Percentiles rank a stretch among this genome's conserved stretches.
Conservation (phyloP, 306 rosid species). For the Rubus parviflorus region DNA sequence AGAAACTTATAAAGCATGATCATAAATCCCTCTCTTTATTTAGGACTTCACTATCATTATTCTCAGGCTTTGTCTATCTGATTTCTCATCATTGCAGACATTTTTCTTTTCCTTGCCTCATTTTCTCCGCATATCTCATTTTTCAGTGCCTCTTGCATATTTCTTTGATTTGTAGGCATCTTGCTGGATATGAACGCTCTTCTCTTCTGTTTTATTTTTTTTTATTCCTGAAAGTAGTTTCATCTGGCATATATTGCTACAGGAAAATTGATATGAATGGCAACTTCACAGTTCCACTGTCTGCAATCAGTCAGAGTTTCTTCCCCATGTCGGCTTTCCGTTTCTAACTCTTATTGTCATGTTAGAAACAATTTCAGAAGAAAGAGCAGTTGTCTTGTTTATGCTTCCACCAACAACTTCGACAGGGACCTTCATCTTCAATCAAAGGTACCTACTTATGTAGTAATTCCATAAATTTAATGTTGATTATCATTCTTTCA, state of each 20-base stretch:
- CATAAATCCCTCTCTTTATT: background rate
- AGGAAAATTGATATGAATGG: conserved; percentile 22
- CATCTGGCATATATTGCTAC: background rate
- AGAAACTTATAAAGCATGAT: background rate
- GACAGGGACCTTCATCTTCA: background rate
- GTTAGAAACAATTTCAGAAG: conserved; percentile 1
- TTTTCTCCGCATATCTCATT: background rate
- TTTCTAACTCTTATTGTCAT: background rate
- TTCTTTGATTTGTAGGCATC: background rate
- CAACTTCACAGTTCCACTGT: conserved; percentile 21
- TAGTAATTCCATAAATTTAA: background rate
- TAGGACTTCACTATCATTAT: background rate
- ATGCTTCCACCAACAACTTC: conserved; percentile 21
- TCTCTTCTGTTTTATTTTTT: background rate
- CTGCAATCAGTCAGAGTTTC: conserved; percentile 20
- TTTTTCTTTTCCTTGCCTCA: background rate
- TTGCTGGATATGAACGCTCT: background rate
- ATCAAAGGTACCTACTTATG: conserved; percentile 10
- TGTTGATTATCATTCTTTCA: background rate
- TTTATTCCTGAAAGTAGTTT: background rate
- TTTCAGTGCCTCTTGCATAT: background rate
- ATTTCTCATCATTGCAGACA: background rate
- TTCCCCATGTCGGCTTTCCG: conserved; percentile 13
- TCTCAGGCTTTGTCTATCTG: background rate
- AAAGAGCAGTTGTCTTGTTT: conserved; percentile 25